A percentile compares a stretch with the other conserved stretches of the same genome.
Conservation (phyloP, 2,329 filamentous ascomycete species). For the Sclerotinia glacialis region DNA sequence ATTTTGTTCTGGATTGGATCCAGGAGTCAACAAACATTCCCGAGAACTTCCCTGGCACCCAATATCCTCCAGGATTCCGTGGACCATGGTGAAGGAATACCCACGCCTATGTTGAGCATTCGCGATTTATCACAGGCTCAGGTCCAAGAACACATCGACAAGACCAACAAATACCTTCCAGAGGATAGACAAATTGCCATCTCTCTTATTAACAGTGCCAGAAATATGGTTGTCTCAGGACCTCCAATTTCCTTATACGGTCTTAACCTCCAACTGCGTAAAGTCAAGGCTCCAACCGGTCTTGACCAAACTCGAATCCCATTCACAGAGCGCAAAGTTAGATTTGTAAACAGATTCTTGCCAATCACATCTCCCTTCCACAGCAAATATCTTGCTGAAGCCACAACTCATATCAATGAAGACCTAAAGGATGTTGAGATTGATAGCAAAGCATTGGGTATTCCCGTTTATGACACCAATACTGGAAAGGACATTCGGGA, state of each 20-base stretch:
- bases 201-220: conserved; percentile 92
- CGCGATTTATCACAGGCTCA: conserved; percentile 84
- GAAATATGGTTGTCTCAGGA: conserved; percentile 95
- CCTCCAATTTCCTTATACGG: conserved; percentile 95
- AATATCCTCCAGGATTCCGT: conserved; percentile 88
- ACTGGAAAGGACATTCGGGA: conserved; percentile 80
- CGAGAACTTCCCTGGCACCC: conserved; percentile 87
- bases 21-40: conserved; percentile 95
- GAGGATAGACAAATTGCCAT: conserved; percentile 90
- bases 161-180: conserved; percentile 94
- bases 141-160: conserved; percentile 94
- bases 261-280: conserved; percentile 89
- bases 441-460: conserved; percentile 67
- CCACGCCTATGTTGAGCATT: conserved; percentile 97
- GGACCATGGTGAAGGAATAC: conserved; percentile 90
- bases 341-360: conserved; percentile 94
- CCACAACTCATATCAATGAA: conserved; percentile 77
- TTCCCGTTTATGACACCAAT: conserved; percentile 87
- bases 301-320: conserved; percentile 93
- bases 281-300: conserved; percentile 96
- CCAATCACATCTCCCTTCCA: conserved; percentile 98
- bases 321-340: conserved; percentile 91
- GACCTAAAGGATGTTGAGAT: conserved; percentile 84
- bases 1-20: conserved; percentile 99
- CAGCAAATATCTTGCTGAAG: conserved; percentile 85